These are phyloP conservation scores for Podila minutissima DNA, from an alignment of 192 early-diverging fungal genomes.

Conservation along the genomic window DNA sequence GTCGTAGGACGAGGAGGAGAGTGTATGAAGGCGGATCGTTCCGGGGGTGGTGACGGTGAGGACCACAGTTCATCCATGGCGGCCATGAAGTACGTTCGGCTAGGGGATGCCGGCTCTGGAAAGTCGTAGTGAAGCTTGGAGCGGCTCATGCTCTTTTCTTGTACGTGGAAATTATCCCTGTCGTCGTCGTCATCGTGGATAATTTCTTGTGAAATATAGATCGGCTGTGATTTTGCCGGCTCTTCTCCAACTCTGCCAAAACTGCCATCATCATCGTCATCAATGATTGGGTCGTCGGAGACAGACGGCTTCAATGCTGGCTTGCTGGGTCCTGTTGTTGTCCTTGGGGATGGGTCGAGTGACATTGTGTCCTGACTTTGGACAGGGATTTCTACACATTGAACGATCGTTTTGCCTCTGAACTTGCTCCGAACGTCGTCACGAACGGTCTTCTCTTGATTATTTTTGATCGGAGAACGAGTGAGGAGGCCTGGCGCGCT, in stretches of 20 bases:
- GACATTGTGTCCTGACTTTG: too few species aligned
- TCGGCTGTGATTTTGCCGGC: too few species aligned
- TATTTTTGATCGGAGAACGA: not conserved
- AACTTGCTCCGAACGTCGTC: not conserved
- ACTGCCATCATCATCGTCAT: constrained; percentile 20
- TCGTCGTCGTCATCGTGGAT: too few species aligned
- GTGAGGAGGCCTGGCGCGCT: too few species aligned
- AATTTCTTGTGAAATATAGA: too few species aligned
- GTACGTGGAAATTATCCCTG: too few species aligned
- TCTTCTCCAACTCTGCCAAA: too few species aligned
- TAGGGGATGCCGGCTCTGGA: constrained; percentile 20
- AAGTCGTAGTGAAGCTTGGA: not conserved
- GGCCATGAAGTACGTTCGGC: constrained; percentile 24
- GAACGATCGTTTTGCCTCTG: not conserved
- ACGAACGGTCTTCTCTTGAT: not conserved
- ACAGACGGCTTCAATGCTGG: not conserved
- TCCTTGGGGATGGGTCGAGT: too few species aligned
- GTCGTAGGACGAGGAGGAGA: constrained; percentile 37
- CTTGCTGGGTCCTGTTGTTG: too few species aligned
- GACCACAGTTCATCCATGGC: constrained; percentile 43
- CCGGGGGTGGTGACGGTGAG: constrained; percentile 29
- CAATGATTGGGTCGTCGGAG: constrained; percentile 23
- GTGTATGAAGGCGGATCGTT: constrained; percentile 12
- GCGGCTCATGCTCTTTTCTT: not conserved
- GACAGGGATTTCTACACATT: constrained; percentile 12